Conservation (phyloP, 108 stramenopile species). For the Phaeodactylum tricornutum region DNA sequence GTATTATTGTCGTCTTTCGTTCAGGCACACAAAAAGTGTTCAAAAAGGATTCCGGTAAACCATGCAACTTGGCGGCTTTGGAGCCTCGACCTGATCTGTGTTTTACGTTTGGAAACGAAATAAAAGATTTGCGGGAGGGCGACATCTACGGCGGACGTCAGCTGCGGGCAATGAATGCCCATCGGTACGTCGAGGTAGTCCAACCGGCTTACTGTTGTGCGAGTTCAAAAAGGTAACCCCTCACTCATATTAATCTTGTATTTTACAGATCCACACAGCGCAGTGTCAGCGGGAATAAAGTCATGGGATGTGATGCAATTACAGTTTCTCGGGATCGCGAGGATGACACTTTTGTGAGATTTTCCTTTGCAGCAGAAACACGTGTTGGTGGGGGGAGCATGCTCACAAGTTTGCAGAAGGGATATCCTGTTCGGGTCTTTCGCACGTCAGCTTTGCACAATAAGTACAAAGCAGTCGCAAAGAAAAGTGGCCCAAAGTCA, state of each 20-base stretch:
- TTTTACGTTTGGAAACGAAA: slow-evolving; percentile 1
- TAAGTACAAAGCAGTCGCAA: no score
- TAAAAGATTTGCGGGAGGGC: neutral
- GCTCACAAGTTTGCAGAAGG: neutral
- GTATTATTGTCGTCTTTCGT: slow-evolving; percentile 34
- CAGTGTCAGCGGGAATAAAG: slow-evolving; percentile 42
- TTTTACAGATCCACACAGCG: no score
- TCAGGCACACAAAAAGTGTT: slow-evolving; percentile 14
- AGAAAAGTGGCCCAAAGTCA: no score
- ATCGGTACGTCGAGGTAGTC: no score
- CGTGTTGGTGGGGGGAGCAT: neutral
- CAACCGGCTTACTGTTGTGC: no score
- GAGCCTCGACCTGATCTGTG: neutral
- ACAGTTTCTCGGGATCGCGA: slow-evolving; percentile 1
- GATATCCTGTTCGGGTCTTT: neutral
- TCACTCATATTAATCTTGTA: no score
- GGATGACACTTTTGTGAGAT: no score
- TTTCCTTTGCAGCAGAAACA: neutral
- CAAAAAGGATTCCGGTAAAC: slow-evolving; percentile 21
- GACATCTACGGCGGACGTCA: neutral
- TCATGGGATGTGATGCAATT: slow-evolving; percentile 40
- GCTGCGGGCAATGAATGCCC: neutral
- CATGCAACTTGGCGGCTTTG: slow-evolving; percentile 15
- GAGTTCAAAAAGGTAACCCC: no score
- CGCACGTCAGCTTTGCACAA: no score